Conservation (phyloP, 2,329 filamentous ascomycete genomes). For the Celoporthe dispersa region DNA sequence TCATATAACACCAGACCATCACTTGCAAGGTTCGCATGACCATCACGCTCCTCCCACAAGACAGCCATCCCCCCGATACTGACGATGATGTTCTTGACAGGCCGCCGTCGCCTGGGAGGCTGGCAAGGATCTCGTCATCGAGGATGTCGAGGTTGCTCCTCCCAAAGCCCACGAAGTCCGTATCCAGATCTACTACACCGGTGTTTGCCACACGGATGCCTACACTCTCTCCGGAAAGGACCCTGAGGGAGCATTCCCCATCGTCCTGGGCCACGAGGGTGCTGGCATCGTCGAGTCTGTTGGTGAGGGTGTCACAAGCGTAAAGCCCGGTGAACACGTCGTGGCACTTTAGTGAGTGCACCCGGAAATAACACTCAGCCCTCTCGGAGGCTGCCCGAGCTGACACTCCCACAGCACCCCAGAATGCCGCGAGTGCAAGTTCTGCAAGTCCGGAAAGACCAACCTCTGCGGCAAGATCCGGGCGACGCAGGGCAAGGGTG, state of each 20-base stretch:
- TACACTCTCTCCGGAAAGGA: slow-evolving; percentile 97
- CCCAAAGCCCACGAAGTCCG: slow-evolving; percentile 93
- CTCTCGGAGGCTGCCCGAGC: slow-evolving; percentile 64
- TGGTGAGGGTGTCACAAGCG: slow-evolving; percentile 91
- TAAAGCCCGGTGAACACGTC: slow-evolving; percentile 92
- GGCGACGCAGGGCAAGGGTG: slow-evolving; percentile 90
- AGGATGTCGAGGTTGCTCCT: slow-evolving; percentile 89
- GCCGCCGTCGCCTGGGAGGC: slow-evolving; percentile 98
- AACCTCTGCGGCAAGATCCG: slow-evolving; percentile 99
- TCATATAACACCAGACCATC: slow-evolving; percentile 17
- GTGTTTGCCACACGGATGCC: slow-evolving; percentile 96
- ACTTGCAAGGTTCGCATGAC: slow-evolving; percentile 27
- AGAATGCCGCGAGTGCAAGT: slow-evolving; percentile 97
- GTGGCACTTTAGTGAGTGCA: slow-evolving; percentile 77
- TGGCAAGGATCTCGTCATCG: slow-evolving; percentile 83
- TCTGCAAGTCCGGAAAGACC: slow-evolving; percentile 99
- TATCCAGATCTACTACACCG: slow-evolving; percentile 96
- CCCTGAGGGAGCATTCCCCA: slow-evolving; percentile 91
- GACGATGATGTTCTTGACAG: slow-evolving; percentile 46
- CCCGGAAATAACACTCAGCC: slow-evolving; percentile 49
- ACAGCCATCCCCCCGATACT: neutral
- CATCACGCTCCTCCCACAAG: neutral
- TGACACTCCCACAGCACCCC: slow-evolving; percentile 69
- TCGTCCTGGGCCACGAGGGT: slow-evolving; percentile 88
- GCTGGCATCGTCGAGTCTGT: slow-evolving; percentile 92